A percentile compares a stretch with the other conserved stretches of the same genome.
Evolutionary conservation across 2,329 filamentous ascomycete species (phyloP).

Genomic region (Pseudogymnoascus destructans): DNA sequence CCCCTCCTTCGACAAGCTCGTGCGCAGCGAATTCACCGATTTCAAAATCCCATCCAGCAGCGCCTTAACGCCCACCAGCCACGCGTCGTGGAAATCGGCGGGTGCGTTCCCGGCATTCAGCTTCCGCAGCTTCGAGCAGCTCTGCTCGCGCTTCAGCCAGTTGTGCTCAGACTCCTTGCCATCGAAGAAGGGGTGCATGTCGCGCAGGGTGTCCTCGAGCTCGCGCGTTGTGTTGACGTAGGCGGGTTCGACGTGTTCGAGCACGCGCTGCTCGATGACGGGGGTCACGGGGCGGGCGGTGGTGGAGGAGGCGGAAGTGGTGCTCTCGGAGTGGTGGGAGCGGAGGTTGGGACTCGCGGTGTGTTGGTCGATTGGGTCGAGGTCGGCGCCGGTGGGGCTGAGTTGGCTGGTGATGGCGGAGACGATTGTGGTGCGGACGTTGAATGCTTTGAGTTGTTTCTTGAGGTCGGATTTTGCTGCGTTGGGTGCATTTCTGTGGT

Average conservation of each 20-base stretch:
- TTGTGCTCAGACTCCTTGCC: conserved; percentile 84
- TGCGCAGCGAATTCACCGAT: conserved; percentile 67
- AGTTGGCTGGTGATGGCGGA: conserved; percentile 67
- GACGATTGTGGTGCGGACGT: conserved; percentile 76
- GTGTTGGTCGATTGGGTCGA: conserved; percentile 12
- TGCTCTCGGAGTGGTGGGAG: neutral
- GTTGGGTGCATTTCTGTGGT: conserved; percentile 55
- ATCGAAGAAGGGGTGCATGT: conserved; percentile 66
- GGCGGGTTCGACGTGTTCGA: conserved; percentile 60
- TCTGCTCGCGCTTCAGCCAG: conserved; percentile 78
- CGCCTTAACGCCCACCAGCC: conserved; percentile 55
- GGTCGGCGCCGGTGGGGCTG: conserved; percentile 34
- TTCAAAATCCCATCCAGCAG: conserved; percentile 84
- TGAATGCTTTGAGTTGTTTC: conserved; percentile 69
- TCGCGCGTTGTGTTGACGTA: conserved; percentile 77
- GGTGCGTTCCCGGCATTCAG: conserved; percentile 75
- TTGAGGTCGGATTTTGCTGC: conserved; percentile 81
- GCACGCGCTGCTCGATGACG: conserved; percentile 45
- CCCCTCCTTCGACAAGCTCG: conserved; percentile 78
- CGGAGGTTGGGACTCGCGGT: neutral
- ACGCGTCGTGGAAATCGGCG: conserved; percentile 59
- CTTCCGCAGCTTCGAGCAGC: conserved; percentile 59
- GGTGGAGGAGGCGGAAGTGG: neutral
- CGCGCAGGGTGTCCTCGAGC: conserved; percentile 73
- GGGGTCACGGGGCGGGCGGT: conserved; percentile 43